Evolutionary conservation across 495 filamentous ascomycete species (phyloP).

Genomic region (Clavariopsis aquatica): DNA sequence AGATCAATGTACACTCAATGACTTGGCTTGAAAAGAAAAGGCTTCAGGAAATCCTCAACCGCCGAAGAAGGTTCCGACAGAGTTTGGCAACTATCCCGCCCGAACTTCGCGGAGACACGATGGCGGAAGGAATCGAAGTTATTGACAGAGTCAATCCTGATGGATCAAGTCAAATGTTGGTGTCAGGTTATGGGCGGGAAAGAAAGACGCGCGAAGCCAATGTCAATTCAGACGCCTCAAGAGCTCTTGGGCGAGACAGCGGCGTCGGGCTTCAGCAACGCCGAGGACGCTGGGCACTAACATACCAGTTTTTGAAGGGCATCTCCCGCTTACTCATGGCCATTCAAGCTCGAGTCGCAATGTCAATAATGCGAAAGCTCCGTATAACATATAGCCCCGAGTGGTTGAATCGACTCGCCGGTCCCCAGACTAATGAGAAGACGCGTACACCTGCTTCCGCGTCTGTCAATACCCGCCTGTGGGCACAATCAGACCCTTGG

Average conservation of each 20-base stretch:
- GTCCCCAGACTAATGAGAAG: slow-evolving; percentile 45
- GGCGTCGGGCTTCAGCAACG: slow-evolving; percentile 78
- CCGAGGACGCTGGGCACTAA: slow-evolving; percentile 70
- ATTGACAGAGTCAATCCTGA: slow-evolving; percentile 15
- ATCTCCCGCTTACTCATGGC: slow-evolving; percentile 67
- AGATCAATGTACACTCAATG: slow-evolving; percentile 70
- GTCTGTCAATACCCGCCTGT: not conserved
- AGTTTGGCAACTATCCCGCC: slow-evolving; percentile 32
- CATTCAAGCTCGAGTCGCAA: slow-evolving; percentile 57
- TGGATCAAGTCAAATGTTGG: not conserved
- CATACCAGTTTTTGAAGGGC: slow-evolving; percentile 69
- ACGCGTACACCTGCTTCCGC: not conserved
- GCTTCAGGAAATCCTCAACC: slow-evolving; percentile 54
- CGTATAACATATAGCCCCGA: slow-evolving; percentile 56
- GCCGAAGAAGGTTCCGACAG: slow-evolving; percentile 32
- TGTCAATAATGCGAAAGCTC: slow-evolving; percentile 58
- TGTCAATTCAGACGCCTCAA: slow-evolving; percentile 43
- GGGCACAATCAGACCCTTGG: slow-evolving; percentile 23
- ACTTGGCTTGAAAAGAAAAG: slow-evolving; percentile 94
- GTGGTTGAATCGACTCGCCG: slow-evolving; percentile 18
- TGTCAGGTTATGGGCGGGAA: slow-evolving; percentile 67
- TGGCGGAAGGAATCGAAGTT: slow-evolving; percentile 47
- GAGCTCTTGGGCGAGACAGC: slow-evolving; percentile 46
- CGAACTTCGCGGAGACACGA: slow-evolving; percentile 40
- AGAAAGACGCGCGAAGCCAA: slow-evolving; percentile 47